These are phyloP conservation scores for Arthroderma sp. DNA, from an alignment of 2,329 filamentous ascomycete species.

Conservation along the genomic window DNA sequence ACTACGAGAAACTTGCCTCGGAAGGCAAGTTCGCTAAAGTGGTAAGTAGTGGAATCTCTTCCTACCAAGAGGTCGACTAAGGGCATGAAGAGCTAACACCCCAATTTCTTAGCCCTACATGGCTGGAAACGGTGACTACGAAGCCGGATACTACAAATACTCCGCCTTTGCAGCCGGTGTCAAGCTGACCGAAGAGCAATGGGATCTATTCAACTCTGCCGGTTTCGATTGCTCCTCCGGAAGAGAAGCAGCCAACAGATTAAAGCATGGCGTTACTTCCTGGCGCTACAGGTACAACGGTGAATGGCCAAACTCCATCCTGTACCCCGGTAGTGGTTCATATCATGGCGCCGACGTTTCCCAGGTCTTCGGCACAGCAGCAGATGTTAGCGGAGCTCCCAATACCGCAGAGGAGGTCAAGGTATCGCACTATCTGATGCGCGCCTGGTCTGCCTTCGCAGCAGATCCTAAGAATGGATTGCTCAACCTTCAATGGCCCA, in stretches of 20 bases:
- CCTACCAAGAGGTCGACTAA: background rate
- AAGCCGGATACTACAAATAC: constrained; percentile 15
- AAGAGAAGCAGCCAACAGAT: constrained; percentile 9
- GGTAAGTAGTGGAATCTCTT: constrained; percentile 8
- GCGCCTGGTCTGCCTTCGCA: constrained; percentile 22
- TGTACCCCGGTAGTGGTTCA: constrained; percentile 12
- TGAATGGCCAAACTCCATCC: constrained; percentile 16
- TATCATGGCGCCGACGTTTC: constrained; percentile 17
- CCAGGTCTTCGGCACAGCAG: constrained; percentile 19
- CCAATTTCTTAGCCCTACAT: constrained; percentile 11
- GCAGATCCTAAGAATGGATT: constrained; percentile 19
- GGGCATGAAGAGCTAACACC: constrained; percentile 4
- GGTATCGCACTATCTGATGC: constrained; percentile 11
- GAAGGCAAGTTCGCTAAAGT: constrained; percentile 25
- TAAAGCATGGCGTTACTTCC: constrained; percentile 12
- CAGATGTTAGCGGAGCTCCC: constrained; percentile 29
- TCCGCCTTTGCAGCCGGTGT: constrained; percentile 10
- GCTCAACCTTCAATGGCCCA: constrained; percentile 5
- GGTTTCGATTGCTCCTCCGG: constrained; percentile 17
- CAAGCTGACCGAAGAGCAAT: constrained; percentile 10
- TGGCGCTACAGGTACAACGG: constrained; percentile 19
- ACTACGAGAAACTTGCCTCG: constrained; percentile 19
- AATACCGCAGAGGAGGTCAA: constrained; percentile 49
- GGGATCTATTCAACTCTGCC: constrained; percentile 10
- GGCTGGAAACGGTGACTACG: constrained; percentile 11